Conservation (phyloP, 495 filamentous ascomycete genomes). For the Penicillium arizonense region DNA sequence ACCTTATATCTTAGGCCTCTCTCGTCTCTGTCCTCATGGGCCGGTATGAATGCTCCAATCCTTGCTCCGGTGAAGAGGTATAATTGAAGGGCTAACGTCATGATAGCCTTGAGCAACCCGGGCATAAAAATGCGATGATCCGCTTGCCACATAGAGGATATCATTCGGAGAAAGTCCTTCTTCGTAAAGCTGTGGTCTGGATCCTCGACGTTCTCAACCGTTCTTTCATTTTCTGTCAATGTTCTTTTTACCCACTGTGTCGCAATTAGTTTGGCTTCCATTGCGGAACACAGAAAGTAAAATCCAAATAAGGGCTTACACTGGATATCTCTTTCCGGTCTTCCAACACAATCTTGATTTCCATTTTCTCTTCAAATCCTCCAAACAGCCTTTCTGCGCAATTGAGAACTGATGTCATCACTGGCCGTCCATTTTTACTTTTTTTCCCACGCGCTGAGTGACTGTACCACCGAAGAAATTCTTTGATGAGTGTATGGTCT, state of each 20-base stretch:
- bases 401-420: slow-evolving; percentile 12
- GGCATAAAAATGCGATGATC: slow-evolving; percentile 17
- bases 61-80: slow-evolving; percentile 24
- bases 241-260: slow-evolving; percentile 18
- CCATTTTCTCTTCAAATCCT: slow-evolving; percentile 15
- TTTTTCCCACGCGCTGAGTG: slow-evolving; percentile 3
- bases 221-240: slow-evolving; percentile 10
- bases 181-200: slow-evolving; percentile 17
- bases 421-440: slow-evolving; percentile 14
- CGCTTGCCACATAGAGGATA: slow-evolving; percentile 15
- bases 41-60: slow-evolving; percentile 20
- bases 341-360: slow-evolving; percentile 12
- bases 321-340: slow-evolving; percentile 16
- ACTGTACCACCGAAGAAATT: slow-evolving; percentile 19
- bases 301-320: slow-evolving; percentile 1
- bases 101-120: slow-evolving; percentile 17
- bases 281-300: background rate
- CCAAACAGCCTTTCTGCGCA: slow-evolving; percentile 16
- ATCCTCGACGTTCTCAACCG: slow-evolving; percentile 18
- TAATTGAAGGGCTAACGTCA: slow-evolving; percentile 19
- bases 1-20: slow-evolving; percentile 15
- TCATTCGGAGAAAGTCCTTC: slow-evolving; percentile 15
- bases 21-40: slow-evolving; percentile 10
- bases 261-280: slow-evolving; percentile 6
- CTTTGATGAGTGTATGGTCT: slow-evolving; percentile 15